Evolutionary conservation across 1,284 basidiomycete species (phyloP).

Genomic region (Mrakiaceae sp.): DNA sequence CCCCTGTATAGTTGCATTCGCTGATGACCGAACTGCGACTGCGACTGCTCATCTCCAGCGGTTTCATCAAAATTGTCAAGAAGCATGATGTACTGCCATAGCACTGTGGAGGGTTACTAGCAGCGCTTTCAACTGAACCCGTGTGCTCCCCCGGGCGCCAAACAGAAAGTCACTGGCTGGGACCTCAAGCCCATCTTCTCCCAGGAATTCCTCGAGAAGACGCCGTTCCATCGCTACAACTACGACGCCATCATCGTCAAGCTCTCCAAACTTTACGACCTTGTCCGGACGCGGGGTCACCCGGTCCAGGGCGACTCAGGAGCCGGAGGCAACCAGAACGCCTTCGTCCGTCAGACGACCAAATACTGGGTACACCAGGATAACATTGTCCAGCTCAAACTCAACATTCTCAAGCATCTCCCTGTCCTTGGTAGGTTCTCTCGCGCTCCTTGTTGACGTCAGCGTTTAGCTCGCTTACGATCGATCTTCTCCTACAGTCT

Average conservation of each 20-base stretch:
- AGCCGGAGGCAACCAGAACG: conserved; percentile 89
- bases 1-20: no score
- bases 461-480: background rate
- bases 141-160: background rate
- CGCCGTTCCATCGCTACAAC: conserved; percentile 44
- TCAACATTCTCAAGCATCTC: conserved; percentile 85
- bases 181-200: conserved; percentile 50
- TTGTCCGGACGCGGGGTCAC: conserved; percentile 89
- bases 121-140: background rate
- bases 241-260: conserved; percentile 86
- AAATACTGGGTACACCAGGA: conserved; percentile 99
- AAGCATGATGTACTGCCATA: conserved; percentile 47
- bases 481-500: conserved; percentile 47
- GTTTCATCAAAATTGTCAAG: conserved; percentile 99
- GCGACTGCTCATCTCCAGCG: conserved; percentile 46
- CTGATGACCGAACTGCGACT: background rate
- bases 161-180: conserved; percentile 47
- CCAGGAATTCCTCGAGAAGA: conserved; percentile 83
- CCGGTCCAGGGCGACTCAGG: conserved; percentile 86
- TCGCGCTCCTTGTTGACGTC: background rate
- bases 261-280: conserved; percentile 87
- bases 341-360: conserved; percentile 93
- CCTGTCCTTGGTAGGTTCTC: conserved; percentile 65
- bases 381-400: conserved; percentile 89
- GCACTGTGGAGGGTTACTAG: conserved; percentile 34